Base-by-base conservation (phyloP, 441 rosid genomes). In the Kokia cookei region DNA sequence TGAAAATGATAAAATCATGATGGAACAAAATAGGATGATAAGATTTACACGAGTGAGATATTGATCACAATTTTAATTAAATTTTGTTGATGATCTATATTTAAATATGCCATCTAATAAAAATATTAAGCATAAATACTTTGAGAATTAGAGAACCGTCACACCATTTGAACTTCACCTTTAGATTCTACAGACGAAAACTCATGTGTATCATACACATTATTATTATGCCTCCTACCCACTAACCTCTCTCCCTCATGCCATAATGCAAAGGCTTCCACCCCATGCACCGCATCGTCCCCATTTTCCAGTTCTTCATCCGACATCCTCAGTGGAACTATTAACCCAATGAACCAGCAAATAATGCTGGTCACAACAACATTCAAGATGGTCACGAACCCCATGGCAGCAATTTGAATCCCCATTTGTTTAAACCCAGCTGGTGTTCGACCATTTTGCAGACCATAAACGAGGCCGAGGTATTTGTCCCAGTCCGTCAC, bases 281-380 rank as follows among this genome's bases (percentile, higher is more conserved):
- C 91, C 3, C 91, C 89, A 17, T 84, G 92, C 17, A 83, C 45
- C 0, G 74, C 81, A 7, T 71, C 72, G 17, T 86, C 89, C 0
- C 86, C 84, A 0, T 17, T 27, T 3, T 64, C 60, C 60, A 81
- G 22, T 37, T 81, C 85, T 5, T 80, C 82, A 5, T 86, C 72
- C 0, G 82, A 59, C 64, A 79, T 40, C 72, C 82, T 81, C 2
- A 85, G 66, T 0, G 89, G 90, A 50, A 85, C 81, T 1, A 80
- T 5, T 4, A 80, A 35, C 45, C 70, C 17, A 1, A 82, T 48
- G 2, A 86, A 12, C 78, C 66, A 72, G 78, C 93, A 84, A 35
- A 84, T 79, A 22, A 86, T 29, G 73, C 80, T 87, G 0, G 93
- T 89, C 22, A 69, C 32, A 6, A 77, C 69, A 11, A 85, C 69